Evolutionary conservation across 352 stramenopile species (phyloP).

Genomic region (Thraustochytrium sp.): DNA sequence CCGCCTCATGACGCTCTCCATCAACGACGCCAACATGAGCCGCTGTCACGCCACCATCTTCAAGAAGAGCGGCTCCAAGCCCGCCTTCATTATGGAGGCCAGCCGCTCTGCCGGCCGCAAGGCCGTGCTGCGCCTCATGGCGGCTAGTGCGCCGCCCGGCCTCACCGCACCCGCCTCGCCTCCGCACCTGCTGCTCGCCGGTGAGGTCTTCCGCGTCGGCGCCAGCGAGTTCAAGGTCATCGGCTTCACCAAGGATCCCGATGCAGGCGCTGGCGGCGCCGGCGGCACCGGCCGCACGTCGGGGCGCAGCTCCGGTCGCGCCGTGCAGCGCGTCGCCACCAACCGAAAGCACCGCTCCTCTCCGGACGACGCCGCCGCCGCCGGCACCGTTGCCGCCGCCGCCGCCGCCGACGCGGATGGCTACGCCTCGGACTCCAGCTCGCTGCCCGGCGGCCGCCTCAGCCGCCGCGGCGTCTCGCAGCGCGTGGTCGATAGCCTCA

Average conservation of each 20-base stretch:
- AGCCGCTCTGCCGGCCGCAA: not conserved
- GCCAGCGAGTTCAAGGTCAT: constrained; percentile 33
- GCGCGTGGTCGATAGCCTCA: not conserved
- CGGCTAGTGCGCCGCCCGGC: not conserved
- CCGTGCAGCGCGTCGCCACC: not conserved
- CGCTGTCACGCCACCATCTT: constrained; percentile 38
- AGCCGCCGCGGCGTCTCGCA: not conserved
- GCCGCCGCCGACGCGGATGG: not conserved
- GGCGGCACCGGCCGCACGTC: not conserved
- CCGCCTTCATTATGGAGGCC: not conserved
- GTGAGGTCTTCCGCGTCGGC: constrained; percentile 33
- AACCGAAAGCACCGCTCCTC: not conserved
- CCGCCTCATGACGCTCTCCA: constrained; percentile 22
- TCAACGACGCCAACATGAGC: constrained; percentile 35
- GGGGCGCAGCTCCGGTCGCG: not conserved
- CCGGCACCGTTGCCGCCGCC: not conserved
- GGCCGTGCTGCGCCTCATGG: not conserved
- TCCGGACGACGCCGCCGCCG: not conserved
- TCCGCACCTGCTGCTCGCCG: constrained; percentile 15
- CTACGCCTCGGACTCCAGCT: not conserved
- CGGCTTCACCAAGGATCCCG: constrained; percentile 10
- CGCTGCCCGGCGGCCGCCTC: not conserved
- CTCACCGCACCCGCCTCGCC: not conserved
- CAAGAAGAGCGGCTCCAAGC: not conserved
- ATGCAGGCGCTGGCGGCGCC: not conserved